phyloP scores from a whole-genome alignment of 2,329 filamentous ascomycete species.

The Colletotrichum coccodes region DNA sequence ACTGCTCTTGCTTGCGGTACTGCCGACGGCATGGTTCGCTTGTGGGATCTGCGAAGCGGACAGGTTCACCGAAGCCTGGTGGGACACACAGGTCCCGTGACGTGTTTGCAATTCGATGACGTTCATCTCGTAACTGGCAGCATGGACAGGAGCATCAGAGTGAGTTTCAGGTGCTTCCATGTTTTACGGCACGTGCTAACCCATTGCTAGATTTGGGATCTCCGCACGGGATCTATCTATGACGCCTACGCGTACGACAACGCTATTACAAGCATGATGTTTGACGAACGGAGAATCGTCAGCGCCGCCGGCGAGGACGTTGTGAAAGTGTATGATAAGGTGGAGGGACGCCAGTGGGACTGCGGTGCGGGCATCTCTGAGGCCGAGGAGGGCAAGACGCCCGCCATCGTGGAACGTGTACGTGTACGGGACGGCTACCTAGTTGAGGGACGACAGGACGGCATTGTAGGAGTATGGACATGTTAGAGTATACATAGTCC shows the following conservation, averaged over 20 bases:
- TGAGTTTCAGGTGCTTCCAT: slow-evolving; percentile 61
- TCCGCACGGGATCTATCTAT: slow-evolving; percentile 93
- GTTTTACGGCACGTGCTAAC: neutral
- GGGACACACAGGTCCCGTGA: slow-evolving; percentile 94
- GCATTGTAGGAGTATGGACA: slow-evolving; percentile 90
- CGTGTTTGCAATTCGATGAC: slow-evolving; percentile 95
- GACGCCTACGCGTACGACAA: slow-evolving; percentile 97
- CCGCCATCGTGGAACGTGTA: slow-evolving; percentile 83
- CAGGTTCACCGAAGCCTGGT: slow-evolving; percentile 97
- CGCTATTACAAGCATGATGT: slow-evolving; percentile 96
- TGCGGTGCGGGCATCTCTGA: slow-evolving; percentile 85
- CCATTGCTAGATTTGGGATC: slow-evolving; percentile 93
- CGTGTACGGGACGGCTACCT: slow-evolving; percentile 94
- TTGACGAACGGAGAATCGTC: slow-evolving; percentile 89
- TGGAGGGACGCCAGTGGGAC: slow-evolving; percentile 95
- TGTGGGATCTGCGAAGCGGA: slow-evolving; percentile 96
- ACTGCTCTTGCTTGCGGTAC: slow-evolving; percentile 95
- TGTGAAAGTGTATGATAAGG: slow-evolving; percentile 98
- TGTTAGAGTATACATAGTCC: slow-evolving; percentile 56
- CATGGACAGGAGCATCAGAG: slow-evolving; percentile 90
- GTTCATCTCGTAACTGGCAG: slow-evolving; percentile 94
- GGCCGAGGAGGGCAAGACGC: slow-evolving; percentile 71
- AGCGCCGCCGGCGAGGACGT: slow-evolving; percentile 91
- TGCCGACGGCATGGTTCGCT: slow-evolving; percentile 93
- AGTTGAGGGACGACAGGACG: slow-evolving; percentile 88